Percentiles rank a stretch among this genome's conserved stretches.
These are phyloP conservation scores for Pleurotus salmoneostramineus DNA, from an alignment of 768 basidiomycete species.

Conservation along the genomic window DNA sequence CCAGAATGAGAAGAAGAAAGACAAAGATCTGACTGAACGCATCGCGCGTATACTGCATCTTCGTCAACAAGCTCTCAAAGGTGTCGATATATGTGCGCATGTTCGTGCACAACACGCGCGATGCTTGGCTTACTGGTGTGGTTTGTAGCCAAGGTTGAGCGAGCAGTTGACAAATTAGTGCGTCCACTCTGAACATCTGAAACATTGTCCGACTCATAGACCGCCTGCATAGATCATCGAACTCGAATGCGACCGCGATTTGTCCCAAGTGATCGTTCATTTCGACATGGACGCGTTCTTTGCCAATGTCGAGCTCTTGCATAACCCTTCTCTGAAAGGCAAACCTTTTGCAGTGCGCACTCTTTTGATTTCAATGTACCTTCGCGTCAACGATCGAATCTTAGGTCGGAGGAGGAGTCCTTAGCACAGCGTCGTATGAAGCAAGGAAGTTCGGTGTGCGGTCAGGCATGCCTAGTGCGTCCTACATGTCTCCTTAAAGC, in stretches of 20 bases:
- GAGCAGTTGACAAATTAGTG: slow-evolving; percentile 66
- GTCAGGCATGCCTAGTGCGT: slow-evolving; percentile 90
- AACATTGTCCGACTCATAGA: not conserved
- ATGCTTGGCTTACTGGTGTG: slow-evolving; percentile 12
- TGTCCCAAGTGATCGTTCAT: slow-evolving; percentile 84
- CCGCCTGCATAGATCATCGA: slow-evolving; percentile 47
- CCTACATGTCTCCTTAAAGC: not conserved
- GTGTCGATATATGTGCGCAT: slow-evolving; percentile 52
- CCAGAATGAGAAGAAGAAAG: slow-evolving; percentile 88
- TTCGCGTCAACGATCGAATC: not conserved
- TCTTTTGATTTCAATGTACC: not conserved
- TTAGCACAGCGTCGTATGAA: slow-evolving; percentile 90
- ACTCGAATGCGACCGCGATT: slow-evolving; percentile 72
- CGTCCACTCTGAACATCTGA: slow-evolving; percentile 17
- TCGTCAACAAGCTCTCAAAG: slow-evolving; percentile 53
- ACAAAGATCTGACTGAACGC: slow-evolving; percentile 76
- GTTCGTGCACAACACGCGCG: not conserved
- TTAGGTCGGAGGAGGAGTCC: slow-evolving; percentile 76
- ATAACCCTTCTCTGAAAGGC: slow-evolving; percentile 57
- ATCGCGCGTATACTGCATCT: slow-evolving; percentile 67
- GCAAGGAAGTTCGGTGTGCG: slow-evolving; percentile 88
- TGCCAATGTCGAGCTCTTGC: slow-evolving; percentile 72
- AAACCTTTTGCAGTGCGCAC: slow-evolving; percentile 68
- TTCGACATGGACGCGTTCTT: slow-evolving; percentile 97
- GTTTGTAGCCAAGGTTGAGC: slow-evolving; percentile 53